Percentiles rank a stretch among this genome's conserved stretches.
Conservation (phyloP, 2,329 filamentous ascomycete genomes). For the Aspergillus alliaceus region DNA sequence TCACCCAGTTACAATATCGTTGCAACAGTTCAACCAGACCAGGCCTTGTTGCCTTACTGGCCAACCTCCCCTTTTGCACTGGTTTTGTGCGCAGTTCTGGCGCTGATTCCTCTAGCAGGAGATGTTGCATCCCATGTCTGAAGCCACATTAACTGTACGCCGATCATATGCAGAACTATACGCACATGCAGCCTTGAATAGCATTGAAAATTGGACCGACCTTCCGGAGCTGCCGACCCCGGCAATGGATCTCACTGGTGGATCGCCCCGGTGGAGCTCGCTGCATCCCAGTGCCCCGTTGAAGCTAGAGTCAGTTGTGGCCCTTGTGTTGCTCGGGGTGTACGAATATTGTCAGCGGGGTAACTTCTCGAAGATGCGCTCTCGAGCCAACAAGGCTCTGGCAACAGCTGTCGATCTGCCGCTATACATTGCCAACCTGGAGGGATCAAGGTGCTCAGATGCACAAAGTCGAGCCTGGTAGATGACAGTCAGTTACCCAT, state of each 20-base stretch:
- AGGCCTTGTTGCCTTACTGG: constrained; percentile 18
- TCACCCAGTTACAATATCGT: constrained; percentile 3
- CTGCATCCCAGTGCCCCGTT: constrained; percentile 17
- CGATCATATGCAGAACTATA: constrained; percentile 24
- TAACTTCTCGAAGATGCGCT: constrained; percentile 23
- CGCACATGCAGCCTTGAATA: constrained; percentile 20
- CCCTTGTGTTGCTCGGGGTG: constrained; percentile 20
- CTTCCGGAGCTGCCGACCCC: background rate
- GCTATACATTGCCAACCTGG: constrained; percentile 16
- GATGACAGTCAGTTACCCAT: constrained; percentile 21
- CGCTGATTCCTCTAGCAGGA: constrained; percentile 18
- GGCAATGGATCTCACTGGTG: too few species aligned
- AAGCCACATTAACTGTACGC: constrained; percentile 9
- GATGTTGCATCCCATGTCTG: constrained; percentile 8
- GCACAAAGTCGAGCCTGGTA: constrained; percentile 27
- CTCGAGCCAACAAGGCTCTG: constrained; percentile 24
- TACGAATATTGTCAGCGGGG: constrained; percentile 27
- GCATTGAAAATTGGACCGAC: constrained; percentile 17
- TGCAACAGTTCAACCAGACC: background rate
- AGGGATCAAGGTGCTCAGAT: constrained; percentile 13
- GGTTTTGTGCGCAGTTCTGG: constrained; percentile 23
- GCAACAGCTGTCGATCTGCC: constrained; percentile 27
- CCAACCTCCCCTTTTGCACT: constrained; percentile 21
- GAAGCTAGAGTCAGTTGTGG: constrained; percentile 18
- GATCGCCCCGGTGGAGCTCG: background rate